phyloP scores from a whole-genome alignment of 1,284 basidiomycete genomes.

The Tilletiaria anomala region DNA sequence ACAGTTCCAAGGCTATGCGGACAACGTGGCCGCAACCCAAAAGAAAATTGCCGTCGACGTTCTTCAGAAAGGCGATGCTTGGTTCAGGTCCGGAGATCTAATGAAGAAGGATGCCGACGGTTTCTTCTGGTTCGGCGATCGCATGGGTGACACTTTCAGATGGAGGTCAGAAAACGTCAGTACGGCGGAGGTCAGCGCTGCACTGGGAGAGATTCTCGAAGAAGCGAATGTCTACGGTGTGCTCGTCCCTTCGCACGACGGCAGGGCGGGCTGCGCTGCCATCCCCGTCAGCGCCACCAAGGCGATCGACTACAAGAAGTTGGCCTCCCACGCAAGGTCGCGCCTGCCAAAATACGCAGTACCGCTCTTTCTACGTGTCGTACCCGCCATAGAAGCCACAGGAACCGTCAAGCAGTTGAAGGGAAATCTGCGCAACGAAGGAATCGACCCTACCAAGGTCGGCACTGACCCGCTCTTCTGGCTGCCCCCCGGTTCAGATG shows the following conservation, averaged over 20 bases:
- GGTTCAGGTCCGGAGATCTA: slow-evolving; percentile 38
- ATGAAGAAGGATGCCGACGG: slow-evolving; percentile 29
- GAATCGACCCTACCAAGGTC: slow-evolving; percentile 32
- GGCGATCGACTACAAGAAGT: slow-evolving; percentile 19
- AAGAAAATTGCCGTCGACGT: slow-evolving; percentile 40
- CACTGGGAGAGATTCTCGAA: slow-evolving; percentile 20
- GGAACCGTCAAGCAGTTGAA: slow-evolving; percentile 39
- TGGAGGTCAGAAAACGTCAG: background rate
- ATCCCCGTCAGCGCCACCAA: slow-evolving; percentile 17
- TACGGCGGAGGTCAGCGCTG: slow-evolving; percentile 11
- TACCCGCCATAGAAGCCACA: slow-evolving; percentile 26
- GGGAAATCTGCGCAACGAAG: slow-evolving; percentile 34
- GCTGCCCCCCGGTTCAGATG: slow-evolving; percentile 21
- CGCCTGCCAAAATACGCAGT: slow-evolving; percentile 39
- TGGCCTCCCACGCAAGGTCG: slow-evolving; percentile 26
- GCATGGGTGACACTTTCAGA: slow-evolving; percentile 16
- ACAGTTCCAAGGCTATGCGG: slow-evolving; percentile 30
- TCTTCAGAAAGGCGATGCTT: slow-evolving; percentile 33
- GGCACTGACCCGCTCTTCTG: slow-evolving; percentile 20
- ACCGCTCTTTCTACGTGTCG: slow-evolving; percentile 36
- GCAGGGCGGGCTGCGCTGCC: slow-evolving; percentile 39
- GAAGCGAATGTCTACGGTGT: slow-evolving; percentile 41
- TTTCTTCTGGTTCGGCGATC: slow-evolving; percentile 37
- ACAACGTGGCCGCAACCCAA: slow-evolving; percentile 31
- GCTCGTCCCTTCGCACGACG: slow-evolving; percentile 37